A percentile compares a stretch with the other conserved stretches of the same genome.
Conservation (phyloP, 371 early-diverging fungal species). For the Smittium culicis region DNA sequence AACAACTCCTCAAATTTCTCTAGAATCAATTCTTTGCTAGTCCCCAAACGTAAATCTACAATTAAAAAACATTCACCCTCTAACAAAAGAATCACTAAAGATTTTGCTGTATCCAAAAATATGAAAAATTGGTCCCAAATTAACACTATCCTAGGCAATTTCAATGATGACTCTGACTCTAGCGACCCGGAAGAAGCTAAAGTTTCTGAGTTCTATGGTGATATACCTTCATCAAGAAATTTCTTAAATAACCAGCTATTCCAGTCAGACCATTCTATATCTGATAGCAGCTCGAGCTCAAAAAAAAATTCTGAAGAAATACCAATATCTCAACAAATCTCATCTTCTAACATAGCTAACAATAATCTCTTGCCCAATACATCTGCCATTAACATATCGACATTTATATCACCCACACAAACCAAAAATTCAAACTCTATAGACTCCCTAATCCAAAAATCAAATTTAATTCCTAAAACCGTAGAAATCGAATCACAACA, state of each 20-base stretch:
- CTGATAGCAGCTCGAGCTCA: neutral
- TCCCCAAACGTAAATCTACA: neutral
- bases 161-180: neutral
- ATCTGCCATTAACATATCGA: too few species aligned
- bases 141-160: neutral
- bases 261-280: neutral
- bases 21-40: neutral
- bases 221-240: neutral
- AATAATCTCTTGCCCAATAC: too few species aligned
- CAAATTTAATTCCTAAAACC: too few species aligned
- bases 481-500: too few species aligned
- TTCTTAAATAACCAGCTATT: neutral
- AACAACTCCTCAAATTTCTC: neutral
- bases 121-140: neutral
- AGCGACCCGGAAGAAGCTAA: neutral
- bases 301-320: neutral
- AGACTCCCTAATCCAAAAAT: neutral
- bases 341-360: too few species aligned
- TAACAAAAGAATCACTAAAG: neutral
- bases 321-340: neutral
- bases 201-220: neutral
- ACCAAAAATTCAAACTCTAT: neutral
- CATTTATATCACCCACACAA: too few species aligned
- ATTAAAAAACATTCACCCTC: neutral
- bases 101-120: neutral